A percentile compares a stretch with the other conserved stretches of the same genome.
Conservation (phyloP, 257 asterid genomes). For the Primulina tabacum region DNA sequence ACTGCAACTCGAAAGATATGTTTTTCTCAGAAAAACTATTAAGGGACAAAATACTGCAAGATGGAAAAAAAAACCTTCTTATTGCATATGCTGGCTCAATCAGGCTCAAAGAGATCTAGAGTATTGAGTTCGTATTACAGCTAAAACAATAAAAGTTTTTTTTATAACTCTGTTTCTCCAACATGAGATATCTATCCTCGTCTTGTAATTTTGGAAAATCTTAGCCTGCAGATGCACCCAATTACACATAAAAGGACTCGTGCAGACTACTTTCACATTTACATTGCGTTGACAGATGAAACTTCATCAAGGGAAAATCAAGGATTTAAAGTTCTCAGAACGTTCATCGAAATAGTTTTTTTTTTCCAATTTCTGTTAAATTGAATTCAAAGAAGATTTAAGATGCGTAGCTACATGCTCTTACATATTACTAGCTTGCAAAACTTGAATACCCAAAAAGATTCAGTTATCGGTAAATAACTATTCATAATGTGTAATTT, state of each 20-base stretch:
- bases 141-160: too few relatives aligned
- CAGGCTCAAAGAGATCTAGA: not conserved
- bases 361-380: not conserved
- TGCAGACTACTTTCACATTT: not conserved
- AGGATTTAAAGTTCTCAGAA: constrained; percentile 3
- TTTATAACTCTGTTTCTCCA: not conserved
- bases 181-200: not conserved
- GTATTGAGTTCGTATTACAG: not conserved
- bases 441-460: too few relatives aligned
- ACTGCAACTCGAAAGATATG: not conserved
- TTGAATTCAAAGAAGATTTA: constrained; percentile 3
- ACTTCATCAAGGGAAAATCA: not conserved
- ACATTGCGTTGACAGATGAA: not conserved
- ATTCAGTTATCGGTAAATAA: too few relatives aligned
- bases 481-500: too few relatives aligned
- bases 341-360: not conserved
- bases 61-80: not conserved
- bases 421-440: too few relatives aligned
- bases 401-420: not conserved
- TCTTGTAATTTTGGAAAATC: not conserved
- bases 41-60: not conserved
- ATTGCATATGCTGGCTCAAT: not conserved
- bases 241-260: not conserved
- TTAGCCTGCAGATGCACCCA: not conserved
- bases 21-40: too few relatives aligned